A percentile compares a stretch with the other conserved stretches of the same genome.
Evolutionary conservation across 805 yeast species (phyloP).

Genomic region (Metschnikowia hibisci): DNA sequence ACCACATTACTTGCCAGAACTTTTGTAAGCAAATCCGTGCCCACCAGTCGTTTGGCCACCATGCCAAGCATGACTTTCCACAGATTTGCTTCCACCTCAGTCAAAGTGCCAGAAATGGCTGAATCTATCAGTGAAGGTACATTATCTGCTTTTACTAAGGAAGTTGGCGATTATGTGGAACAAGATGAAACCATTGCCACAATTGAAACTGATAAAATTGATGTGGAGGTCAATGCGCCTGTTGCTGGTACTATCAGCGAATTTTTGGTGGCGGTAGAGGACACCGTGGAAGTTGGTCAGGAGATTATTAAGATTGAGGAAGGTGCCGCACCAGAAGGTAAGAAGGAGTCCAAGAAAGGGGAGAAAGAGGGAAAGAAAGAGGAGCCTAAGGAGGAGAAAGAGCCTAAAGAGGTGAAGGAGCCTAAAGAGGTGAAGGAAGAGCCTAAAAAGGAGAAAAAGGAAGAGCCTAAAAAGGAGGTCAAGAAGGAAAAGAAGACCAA

Average conservation of each 20-base stretch:
- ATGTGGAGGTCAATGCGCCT: constrained; percentile 95
- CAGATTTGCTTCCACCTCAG: constrained; percentile 44
- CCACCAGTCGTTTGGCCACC: constrained; percentile 5
- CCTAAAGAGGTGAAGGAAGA: constrained; percentile 34
- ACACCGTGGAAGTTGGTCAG: constrained; percentile 95
- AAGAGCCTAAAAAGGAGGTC: constrained; percentile 7
- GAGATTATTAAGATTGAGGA: constrained; percentile 84
- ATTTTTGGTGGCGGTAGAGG: constrained; percentile 77
- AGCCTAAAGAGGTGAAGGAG: constrained; percentile 17
- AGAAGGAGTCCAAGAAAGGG: constrained; percentile 25
- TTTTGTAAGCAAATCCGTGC: constrained; percentile 9
- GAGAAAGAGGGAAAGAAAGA: constrained; percentile 17
- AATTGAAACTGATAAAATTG: constrained; percentile 97
- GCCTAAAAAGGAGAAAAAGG: constrained; percentile 15
- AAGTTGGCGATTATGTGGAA: constrained; percentile 83
- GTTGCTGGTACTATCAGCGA: constrained; percentile 85
- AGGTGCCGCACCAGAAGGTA: constrained; percentile 32
- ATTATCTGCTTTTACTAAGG: constrained; percentile 58
- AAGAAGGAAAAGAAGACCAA: too few relatives aligned
- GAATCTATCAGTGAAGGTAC: constrained; percentile 98
- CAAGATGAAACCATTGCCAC: constrained; percentile 92
- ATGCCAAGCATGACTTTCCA: constrained; percentile 23
- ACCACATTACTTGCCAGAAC: constrained; percentile 20
- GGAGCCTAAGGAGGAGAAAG: constrained; percentile 16
- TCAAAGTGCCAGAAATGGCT: constrained; percentile 97